phyloP scores from a whole-genome alignment of 768 basidiomycete genomes.

The Mycena amicta region DNA sequence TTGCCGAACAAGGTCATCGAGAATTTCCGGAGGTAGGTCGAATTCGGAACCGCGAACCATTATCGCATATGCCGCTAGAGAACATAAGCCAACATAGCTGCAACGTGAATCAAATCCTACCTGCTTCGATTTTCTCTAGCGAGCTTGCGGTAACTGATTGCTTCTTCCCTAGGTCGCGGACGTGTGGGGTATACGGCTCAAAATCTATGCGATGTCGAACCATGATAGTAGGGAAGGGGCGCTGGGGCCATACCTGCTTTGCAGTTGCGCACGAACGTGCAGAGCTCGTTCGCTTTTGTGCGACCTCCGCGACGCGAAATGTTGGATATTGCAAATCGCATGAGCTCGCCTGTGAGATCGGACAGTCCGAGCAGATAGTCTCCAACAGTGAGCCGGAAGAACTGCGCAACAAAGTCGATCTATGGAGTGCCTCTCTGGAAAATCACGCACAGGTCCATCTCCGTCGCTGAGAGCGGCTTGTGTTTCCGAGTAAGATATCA shows the following conservation, averaged over 20 bases:
- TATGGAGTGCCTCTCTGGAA: not conserved
- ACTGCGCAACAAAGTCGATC: slow-evolving; percentile 44
- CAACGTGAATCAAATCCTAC: slow-evolving; percentile 43
- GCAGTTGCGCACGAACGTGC: slow-evolving; percentile 72
- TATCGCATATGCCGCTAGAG: slow-evolving; percentile 66
- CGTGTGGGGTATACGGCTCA: slow-evolving; percentile 70
- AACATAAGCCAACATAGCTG: slow-evolving; percentile 3
- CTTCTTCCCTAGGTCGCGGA: slow-evolving; percentile 82
- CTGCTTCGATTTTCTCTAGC: slow-evolving; percentile 93
- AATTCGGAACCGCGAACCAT: slow-evolving; percentile 74
- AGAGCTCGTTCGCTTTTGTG: slow-evolving; percentile 61
- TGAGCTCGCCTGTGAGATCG: slow-evolving; percentile 95
- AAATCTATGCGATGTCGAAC: slow-evolving; percentile 56
- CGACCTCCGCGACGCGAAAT: slow-evolving; percentile 69
- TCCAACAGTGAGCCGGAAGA: slow-evolving; percentile 70
- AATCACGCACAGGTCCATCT: slow-evolving; percentile 63
- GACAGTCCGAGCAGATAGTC: slow-evolving; percentile 93
- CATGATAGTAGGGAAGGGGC: not conserved
- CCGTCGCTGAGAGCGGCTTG: slow-evolving; percentile 65
- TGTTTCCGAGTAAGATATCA: slow-evolving; percentile 71
- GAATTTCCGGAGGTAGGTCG: slow-evolving; percentile 64
- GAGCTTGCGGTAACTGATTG: slow-evolving; percentile 84
- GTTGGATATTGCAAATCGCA: slow-evolving; percentile 91
- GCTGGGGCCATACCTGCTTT: slow-evolving; percentile 56
- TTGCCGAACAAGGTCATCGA: slow-evolving; percentile 68